Evolutionary conservation across 495 filamentous ascomycete species (phyloP).

Genomic region (Penicillium ucsense): DNA sequence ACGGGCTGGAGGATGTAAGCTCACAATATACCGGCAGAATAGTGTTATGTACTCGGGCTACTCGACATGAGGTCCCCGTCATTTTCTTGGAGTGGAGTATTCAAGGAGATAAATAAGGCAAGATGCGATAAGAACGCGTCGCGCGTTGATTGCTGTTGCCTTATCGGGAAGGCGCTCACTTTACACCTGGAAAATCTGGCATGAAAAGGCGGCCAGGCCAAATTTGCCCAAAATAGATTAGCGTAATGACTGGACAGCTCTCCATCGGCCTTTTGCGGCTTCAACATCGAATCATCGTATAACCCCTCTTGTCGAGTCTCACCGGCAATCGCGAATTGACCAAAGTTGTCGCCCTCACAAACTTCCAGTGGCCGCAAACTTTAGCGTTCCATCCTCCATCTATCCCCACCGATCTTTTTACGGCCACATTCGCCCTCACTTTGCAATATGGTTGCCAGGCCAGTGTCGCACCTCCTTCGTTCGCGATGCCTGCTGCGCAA

Average conservation of each 20-base stretch:
- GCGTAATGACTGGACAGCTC: slow-evolving; percentile 24
- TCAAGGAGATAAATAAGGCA: slow-evolving; percentile 1
- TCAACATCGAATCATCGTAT: slow-evolving; percentile 33
- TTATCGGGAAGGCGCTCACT: slow-evolving; percentile 12
- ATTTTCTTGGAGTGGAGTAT: slow-evolving; percentile 1
- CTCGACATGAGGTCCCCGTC: too few species aligned
- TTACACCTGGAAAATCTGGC: slow-evolving; percentile 13
- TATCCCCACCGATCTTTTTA: too few species aligned
- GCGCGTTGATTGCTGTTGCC: slow-evolving; percentile 26
- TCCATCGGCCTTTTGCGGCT: slow-evolving; percentile 38
- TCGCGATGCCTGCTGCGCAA: slow-evolving; percentile 30
- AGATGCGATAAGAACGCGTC: slow-evolving; percentile 30
- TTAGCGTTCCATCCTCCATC: too few species aligned
- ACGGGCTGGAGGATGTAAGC: too few species aligned
- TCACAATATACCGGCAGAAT: too few species aligned
- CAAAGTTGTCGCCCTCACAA: too few species aligned
- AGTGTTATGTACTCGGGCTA: too few species aligned
- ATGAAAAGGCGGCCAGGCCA: slow-evolving; percentile 20
- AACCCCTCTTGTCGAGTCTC: slow-evolving; percentile 20
- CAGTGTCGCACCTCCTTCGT: slow-evolving; percentile 33
- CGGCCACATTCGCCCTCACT: slow-evolving; percentile 7
- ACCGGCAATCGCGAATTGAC: too few species aligned
- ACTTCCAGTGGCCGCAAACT: too few species aligned
- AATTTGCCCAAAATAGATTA: slow-evolving; percentile 26
- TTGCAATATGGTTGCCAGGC: slow-evolving; percentile 33